Percentiles rank a stretch among this genome's conserved stretches.
These are phyloP conservation scores for Aspergillus fischeri DNA, from an alignment of 2,329 filamentous ascomycete species.

Conservation along the genomic window DNA sequence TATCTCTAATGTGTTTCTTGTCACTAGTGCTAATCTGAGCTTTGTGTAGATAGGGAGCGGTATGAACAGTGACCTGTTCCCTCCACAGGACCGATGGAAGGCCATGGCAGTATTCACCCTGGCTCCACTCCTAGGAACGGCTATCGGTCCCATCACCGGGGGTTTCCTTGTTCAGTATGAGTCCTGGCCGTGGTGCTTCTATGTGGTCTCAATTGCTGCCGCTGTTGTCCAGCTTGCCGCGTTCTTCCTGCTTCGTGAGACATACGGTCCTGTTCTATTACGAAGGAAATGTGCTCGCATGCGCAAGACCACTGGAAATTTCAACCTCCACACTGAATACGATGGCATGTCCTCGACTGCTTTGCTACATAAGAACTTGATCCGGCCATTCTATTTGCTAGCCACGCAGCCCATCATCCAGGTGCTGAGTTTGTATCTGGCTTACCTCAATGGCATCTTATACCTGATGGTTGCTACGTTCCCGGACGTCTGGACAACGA, in stretches of 20 bases:
- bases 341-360: slow-evolving; percentile 28
- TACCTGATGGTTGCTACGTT: slow-evolving; percentile 63
- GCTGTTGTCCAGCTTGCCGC: slow-evolving; percentile 58
- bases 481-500: slow-evolving; percentile 51
- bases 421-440: slow-evolving; percentile 51
- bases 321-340: slow-evolving; percentile 32
- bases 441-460: slow-evolving; percentile 57
- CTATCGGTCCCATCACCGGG: slow-evolving; percentile 61
- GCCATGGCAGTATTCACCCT: slow-evolving; percentile 61
- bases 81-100: slow-evolving; percentile 57
- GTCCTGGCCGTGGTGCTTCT: slow-evolving; percentile 69
- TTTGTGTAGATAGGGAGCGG: slow-evolving; percentile 41
- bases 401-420: slow-evolving; percentile 58
- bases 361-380: slow-evolving; percentile 40
- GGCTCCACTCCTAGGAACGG: slow-evolving; percentile 60
- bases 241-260: slow-evolving; percentile 59
- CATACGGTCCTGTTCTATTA: slow-evolving; percentile 62
- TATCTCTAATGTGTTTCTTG: slow-evolving; percentile 42
- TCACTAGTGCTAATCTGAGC: not conserved
- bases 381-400: slow-evolving; percentile 54
- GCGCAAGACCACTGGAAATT: slow-evolving; percentile 35
- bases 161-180: slow-evolving; percentile 60
- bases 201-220: slow-evolving; percentile 58
- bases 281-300: slow-evolving; percentile 49
- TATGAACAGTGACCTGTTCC: slow-evolving; percentile 55